phyloP scores from a whole-genome alignment of 1,284 basidiomycete genomes.

The Acaromyces ingoldii region DNA sequence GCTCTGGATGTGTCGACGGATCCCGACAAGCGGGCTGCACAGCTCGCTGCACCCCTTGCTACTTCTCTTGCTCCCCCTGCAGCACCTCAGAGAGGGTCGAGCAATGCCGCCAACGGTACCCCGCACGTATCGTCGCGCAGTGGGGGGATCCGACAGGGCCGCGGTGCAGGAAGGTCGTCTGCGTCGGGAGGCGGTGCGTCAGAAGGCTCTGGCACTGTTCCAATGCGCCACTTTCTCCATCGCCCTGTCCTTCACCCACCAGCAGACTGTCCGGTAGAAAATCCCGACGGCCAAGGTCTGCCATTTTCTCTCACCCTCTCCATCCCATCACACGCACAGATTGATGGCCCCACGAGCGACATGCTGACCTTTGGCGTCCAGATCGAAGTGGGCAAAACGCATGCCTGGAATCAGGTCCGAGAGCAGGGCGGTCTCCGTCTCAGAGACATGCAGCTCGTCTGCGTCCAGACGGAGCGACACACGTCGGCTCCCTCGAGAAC shows the following conservation, averaged over 20 bases:
- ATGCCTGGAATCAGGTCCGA: conserved; percentile 32
- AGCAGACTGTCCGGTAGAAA: conserved; percentile 9
- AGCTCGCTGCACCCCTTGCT: background rate
- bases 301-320: conserved; percentile 44
- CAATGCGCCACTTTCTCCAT: conserved; percentile 48
- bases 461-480: conserved; percentile 47
- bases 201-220: too few species aligned
- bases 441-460: conserved; percentile 49
- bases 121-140: background rate
- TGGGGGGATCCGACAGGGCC: background rate
- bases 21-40: conserved; percentile 27
- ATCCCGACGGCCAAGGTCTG: conserved; percentile 27
- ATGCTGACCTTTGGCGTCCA: conserved; percentile 49
- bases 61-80: too few species aligned
- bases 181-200: background rate
- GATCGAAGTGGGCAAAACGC: conserved; percentile 40
- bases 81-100: conserved; percentile 5
- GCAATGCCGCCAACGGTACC: background rate
- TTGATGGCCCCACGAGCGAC: conserved; percentile 30
- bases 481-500: conserved; percentile 43
- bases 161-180: too few species aligned
- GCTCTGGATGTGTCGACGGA: conserved; percentile 26
- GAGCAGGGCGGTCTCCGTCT: conserved; percentile 42
- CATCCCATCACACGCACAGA: conserved; percentile 44
- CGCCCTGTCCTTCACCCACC: conserved; percentile 37